Base-by-base conservation (phyloP, 352 stramenopile genomes). In the Globisporangium megalacanthum region DNA sequence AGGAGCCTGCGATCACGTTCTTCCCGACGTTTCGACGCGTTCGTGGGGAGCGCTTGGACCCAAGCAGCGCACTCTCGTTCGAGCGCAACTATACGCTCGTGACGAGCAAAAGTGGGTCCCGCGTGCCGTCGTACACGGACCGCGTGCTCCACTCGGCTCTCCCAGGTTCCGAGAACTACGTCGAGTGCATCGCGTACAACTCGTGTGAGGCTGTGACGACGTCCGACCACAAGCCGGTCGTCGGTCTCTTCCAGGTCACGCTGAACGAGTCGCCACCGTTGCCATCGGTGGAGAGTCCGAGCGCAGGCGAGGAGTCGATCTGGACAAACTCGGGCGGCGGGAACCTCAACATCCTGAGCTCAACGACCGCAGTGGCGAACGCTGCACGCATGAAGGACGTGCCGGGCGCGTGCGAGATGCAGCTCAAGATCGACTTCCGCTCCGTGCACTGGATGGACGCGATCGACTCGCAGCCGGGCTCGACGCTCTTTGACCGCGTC, bases 91-190 rank as follows among this genome's bases (percentile, higher is more conserved):
- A 86, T 58, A 90, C 84, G 8, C 69, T 90, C 25, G 54, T 73
- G 31, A 78, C 77, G 3, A 72, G 52, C 17, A 73, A 83, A n/a
- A 74, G 77, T 1, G 80, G 80, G 17, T 75, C 79, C 29, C 83
- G 88, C 36, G 79, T 94, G 15, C 89, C 89, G 6, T 96, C 86
- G 1, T 97, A 95, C 71, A 97, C 89, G 8, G 89, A 97, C 54
- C 81, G 89, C 39, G 77, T 97, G 17, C 65, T 97, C n/a, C 79
- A 89, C 35, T 73, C 81, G 46, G 92, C 87, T 17, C 69, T 96
- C 3, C 68, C 77, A 0, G 82, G 81, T 9, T 67, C 50, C 4
- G 45, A 71, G 37, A 65, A 86, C 14, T 71, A 71, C 20, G 60
- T 95, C 15, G 67, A 72, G 33, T 89, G 85, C 47, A 58, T 87